Evolutionary conservation across 2,329 filamentous ascomycete species (phyloP).

Genomic region (Penicillium digitatum): DNA sequence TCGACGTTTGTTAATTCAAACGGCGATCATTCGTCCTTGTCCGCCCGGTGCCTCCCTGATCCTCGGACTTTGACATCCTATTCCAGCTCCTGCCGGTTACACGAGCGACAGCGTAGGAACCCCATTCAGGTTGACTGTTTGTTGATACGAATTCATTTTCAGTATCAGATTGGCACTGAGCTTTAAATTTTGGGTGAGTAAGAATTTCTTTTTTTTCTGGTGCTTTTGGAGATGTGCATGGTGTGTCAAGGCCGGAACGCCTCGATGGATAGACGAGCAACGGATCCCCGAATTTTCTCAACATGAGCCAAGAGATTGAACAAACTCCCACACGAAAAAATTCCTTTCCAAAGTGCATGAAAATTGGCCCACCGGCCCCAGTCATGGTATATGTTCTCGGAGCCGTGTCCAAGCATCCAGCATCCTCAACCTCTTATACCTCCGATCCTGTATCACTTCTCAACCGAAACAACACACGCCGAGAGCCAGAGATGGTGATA

Average conservation of each 20-base stretch:
- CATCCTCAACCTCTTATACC: not conserved
- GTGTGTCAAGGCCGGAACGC: constrained; percentile 10
- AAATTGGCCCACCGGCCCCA: not conserved
- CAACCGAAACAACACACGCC: not conserved
- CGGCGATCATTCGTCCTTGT: constrained; percentile 29
- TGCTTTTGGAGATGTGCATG: constrained; percentile 7
- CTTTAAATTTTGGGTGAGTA: constrained; percentile 19
- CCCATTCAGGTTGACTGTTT: not conserved
- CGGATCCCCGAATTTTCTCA: not conserved
- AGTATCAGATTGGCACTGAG: constrained; percentile 17
- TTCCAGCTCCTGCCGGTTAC: constrained; percentile 40
- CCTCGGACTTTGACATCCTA: constrained; percentile 32
- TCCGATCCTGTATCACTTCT: not conserved
- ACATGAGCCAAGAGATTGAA: not conserved
- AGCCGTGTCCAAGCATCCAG: not conserved
- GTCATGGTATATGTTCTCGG: not conserved
- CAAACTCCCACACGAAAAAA: not conserved
- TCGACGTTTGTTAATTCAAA: constrained; percentile 43
- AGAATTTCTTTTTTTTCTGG: constrained; percentile 1
- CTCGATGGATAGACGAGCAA: not conserved
- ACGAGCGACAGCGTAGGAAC: constrained; percentile 35
- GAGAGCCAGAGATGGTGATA: not conserved
- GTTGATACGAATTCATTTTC: constrained; percentile 13
- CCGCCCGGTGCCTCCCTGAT: constrained; percentile 32
- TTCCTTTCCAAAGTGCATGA: not conserved